These are phyloP conservation scores for Yamadazyma sp. DNA, from an alignment of 1,139 yeast genomes.

Conservation along the genomic window DNA sequence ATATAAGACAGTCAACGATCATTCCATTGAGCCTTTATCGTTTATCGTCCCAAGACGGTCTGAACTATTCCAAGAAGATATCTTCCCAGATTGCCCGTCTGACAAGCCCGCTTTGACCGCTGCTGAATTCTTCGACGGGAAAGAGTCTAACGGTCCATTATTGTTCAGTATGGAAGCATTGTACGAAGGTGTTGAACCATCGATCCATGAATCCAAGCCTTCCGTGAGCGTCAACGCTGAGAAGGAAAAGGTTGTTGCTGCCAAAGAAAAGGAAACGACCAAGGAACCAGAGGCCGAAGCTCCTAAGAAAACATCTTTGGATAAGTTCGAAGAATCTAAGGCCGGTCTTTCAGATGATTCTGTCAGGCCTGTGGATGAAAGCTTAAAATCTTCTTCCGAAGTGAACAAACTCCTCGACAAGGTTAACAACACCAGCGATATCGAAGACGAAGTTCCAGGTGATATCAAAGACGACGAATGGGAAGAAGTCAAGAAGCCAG, in stretches of 20 bases:
- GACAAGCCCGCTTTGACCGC: slow-evolving; percentile 75
- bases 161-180: slow-evolving; percentile 72
- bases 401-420: slow-evolving; percentile 39
- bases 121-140: slow-evolving; percentile 77
- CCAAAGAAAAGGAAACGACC: slow-evolving; percentile 19
- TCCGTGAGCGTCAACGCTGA: slow-evolving; percentile 26
- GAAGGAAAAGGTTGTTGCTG: slow-evolving; percentile 24
- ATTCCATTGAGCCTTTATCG: slow-evolving; percentile 81
- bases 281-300: slow-evolving; percentile 11
- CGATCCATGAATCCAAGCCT: slow-evolving; percentile 35
- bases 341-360: slow-evolving; percentile 8
- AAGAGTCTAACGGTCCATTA: slow-evolving; percentile 79
- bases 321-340: slow-evolving; percentile 15
- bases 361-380: slow-evolving; percentile 34
- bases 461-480: slow-evolving; percentile 40
- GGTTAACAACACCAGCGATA: slow-evolving; percentile 42
- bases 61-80: slow-evolving; percentile 88
- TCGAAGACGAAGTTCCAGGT: slow-evolving; percentile 33
- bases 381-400: slow-evolving; percentile 38
- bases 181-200: slow-evolving; percentile 70
- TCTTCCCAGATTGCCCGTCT: slow-evolving; percentile 89
- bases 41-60: slow-evolving; percentile 92
- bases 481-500: slow-evolving; percentile 41
- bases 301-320: slow-evolving; percentile 14
- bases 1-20: slow-evolving; percentile 83